phyloP scores from a whole-genome alignment of 129 eudicot species.

The Centrapalus pauciflorus region DNA sequence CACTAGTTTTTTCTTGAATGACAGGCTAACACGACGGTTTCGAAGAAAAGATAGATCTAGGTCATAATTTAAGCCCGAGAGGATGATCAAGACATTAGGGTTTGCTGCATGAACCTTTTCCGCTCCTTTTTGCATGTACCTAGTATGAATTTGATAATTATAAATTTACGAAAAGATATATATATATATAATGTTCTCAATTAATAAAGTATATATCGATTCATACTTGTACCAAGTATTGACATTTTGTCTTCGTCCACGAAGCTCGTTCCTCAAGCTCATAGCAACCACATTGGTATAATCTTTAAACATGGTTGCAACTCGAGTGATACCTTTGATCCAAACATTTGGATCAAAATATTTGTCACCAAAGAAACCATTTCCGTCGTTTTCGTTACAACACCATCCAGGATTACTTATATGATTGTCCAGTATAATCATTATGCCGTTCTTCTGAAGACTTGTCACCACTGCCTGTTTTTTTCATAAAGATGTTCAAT shows the following conservation, averaged over 20 bases:
- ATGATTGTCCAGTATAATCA: slow-evolving; percentile 89
- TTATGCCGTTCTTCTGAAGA: slow-evolving; percentile 54
- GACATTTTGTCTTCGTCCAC: slow-evolving; percentile 59
- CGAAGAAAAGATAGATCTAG: slow-evolving; percentile 53
- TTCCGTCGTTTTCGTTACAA: slow-evolving; percentile 63
- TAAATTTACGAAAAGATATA: too few species aligned
- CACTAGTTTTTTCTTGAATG: slow-evolving; percentile 52
- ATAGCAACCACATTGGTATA: slow-evolving; percentile 57
- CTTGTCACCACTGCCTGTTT: slow-evolving; percentile 73
- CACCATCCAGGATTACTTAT: slow-evolving; percentile 89
- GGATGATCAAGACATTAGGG: slow-evolving; percentile 55
- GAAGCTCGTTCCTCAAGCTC: slow-evolving; percentile 91
- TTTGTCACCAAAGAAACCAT: slow-evolving; percentile 82
- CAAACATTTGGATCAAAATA: slow-evolving; percentile 63
- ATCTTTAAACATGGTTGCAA: slow-evolving; percentile 59
- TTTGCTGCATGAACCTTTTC: slow-evolving; percentile 73
- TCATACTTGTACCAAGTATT: slow-evolving; percentile 82
- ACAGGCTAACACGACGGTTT: slow-evolving; percentile 27
- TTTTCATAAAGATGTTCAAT: not conserved
- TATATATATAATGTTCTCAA: too few species aligned
- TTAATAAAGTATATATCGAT: too few species aligned
- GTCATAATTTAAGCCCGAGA: slow-evolving; percentile 68
- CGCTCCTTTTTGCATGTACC: slow-evolving; percentile 86
- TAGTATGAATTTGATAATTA: too few species aligned
- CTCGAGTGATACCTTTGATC: slow-evolving; percentile 54